These are phyloP conservation scores for Amanita pallidorosea DNA, from an alignment of 768 basidiomycete genomes.

Conservation along the genomic window DNA sequence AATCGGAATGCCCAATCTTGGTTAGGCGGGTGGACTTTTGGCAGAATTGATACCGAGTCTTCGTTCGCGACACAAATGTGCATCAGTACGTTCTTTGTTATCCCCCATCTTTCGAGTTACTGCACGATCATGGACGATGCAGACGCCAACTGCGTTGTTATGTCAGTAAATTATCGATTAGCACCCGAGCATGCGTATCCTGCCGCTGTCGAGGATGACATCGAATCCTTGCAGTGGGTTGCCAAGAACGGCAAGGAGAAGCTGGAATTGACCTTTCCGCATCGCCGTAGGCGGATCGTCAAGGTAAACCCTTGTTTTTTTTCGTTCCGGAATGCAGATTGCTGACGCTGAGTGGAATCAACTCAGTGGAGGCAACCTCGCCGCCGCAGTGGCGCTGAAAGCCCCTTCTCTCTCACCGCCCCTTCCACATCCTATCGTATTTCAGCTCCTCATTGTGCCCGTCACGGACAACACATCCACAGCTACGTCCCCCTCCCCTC, in stretches of 20 bases:
- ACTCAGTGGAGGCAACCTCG: constrained; percentile 58
- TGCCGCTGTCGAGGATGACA: constrained; percentile 57
- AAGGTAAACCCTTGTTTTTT: constrained; percentile 28
- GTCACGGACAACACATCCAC: constrained; percentile 64
- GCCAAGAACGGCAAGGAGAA: constrained; percentile 31
- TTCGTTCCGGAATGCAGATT: background rate
- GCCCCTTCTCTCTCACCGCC: constrained; percentile 36
- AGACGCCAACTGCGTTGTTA: constrained; percentile 53
- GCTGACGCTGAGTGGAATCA: background rate
- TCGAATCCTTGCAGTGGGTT: constrained; percentile 60
- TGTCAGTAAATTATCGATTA: constrained; percentile 63
- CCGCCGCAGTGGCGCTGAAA: constrained; percentile 55
- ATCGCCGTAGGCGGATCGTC: constrained; percentile 70
- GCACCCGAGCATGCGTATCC: constrained; percentile 66
- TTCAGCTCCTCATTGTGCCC: constrained; percentile 62
- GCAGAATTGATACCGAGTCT: constrained; percentile 49
- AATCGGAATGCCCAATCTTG: background rate
- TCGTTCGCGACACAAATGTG: constrained; percentile 53
- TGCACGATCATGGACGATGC: background rate
- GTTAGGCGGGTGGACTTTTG: constrained; percentile 69
- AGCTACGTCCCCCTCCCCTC: background rate
- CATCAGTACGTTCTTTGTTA: constrained; percentile 28
- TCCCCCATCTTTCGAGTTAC: background rate
- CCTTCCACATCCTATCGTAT: constrained; percentile 33
- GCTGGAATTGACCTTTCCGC: constrained; percentile 37